Evolutionary conservation across 305 asterid species (phyloP).

Genomic region (Stenogyne calaminthoides): DNA sequence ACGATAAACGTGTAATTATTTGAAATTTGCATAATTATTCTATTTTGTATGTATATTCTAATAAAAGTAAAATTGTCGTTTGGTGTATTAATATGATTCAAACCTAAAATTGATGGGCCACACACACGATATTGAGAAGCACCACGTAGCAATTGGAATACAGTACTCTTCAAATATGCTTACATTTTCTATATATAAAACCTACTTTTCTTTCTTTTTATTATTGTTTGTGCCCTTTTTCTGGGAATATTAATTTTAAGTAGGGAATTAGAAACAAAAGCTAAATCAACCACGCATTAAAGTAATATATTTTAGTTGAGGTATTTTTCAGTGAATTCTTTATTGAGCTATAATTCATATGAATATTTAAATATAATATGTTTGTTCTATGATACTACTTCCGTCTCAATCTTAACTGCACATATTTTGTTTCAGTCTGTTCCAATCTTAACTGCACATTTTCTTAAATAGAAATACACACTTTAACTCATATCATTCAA

Average conservation of each 20-base stretch:
- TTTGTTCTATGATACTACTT: no score
- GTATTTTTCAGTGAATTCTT: no score
- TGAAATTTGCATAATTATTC: neutral
- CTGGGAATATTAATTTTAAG: neutral
- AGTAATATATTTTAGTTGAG: no score
- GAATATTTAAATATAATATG: no score
- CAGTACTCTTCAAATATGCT: neutral
- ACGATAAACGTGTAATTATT: neutral
- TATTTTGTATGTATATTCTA: neutral
- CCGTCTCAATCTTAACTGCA: no score
- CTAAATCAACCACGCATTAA: no score
- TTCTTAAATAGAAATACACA: no score
- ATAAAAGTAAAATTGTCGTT: neutral
- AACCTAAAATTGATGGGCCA: neutral
- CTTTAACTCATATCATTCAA: no score
- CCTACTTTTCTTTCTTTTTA: neutral
- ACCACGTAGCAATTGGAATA: neutral
- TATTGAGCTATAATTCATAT: no score
- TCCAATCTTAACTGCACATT: no score
- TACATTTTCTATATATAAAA: constrained; percentile 11
- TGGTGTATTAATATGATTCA: neutral
- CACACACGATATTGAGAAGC: neutral
- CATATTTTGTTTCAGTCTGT: no score
- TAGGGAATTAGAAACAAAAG: neutral
- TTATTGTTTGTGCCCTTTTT: neutral